Conservation (phyloP, 768 basidiomycete species). For the Artomyces pyxidatus region DNA sequence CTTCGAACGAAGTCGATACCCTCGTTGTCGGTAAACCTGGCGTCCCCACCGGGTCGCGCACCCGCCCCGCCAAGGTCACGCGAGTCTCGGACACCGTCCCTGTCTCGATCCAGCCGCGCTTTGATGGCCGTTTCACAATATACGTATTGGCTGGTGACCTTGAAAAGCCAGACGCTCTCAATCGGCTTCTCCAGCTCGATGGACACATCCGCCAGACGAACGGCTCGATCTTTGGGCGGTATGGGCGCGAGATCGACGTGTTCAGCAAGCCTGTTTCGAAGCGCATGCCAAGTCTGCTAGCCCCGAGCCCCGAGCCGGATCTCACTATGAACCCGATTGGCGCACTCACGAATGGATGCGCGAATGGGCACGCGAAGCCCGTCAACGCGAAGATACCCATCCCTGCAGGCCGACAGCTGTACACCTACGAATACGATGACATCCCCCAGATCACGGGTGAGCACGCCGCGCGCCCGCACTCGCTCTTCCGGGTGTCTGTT, state of each 20-base stretch:
- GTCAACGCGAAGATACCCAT: not conserved
- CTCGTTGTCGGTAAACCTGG: slow-evolving; percentile 3
- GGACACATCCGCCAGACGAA: not conserved
- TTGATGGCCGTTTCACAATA: slow-evolving; percentile 7
- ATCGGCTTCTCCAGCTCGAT: slow-evolving; percentile 1
- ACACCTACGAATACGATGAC: slow-evolving; percentile 7
- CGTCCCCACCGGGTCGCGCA: slow-evolving; percentile 3
- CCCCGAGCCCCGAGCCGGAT: not conserved
- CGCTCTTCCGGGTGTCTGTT: slow-evolving; percentile 3
- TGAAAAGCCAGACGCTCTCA: not conserved
- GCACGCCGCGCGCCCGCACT: not conserved
- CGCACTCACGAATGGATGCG: not conserved
- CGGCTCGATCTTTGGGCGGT: not conserved
- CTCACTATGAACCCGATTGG: not conserved
- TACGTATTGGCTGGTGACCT: slow-evolving; percentile 5
- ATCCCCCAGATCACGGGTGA: slow-evolving; percentile 6
- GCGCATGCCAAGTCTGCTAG: slow-evolving; percentile 1
- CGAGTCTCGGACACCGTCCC: slow-evolving; percentile 7
- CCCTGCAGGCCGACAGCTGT: slow-evolving; percentile 1
- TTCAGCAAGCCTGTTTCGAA: not conserved
- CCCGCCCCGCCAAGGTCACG: slow-evolving; percentile 3
- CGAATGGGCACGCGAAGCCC: not conserved
- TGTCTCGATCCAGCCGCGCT: slow-evolving; percentile 4
- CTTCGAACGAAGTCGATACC: not conserved
- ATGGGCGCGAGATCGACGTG: not conserved